These are phyloP conservation scores for Pharnaceum exiguum DNA, from an alignment of 148 eudicot genomes.

Conservation along the genomic window DNA sequence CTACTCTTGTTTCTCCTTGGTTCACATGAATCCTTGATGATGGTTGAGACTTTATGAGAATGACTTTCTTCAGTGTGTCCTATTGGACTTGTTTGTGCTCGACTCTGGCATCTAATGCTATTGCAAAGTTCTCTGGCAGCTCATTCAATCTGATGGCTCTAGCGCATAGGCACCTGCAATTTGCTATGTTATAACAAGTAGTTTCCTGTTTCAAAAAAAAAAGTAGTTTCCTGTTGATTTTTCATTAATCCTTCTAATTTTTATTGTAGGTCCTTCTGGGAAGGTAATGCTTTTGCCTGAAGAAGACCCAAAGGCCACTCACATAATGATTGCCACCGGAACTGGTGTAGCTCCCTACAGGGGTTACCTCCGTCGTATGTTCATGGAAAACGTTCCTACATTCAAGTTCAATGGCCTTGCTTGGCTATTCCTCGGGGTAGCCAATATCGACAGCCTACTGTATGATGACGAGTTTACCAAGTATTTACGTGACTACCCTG, in stretches of 20 bases:
- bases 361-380: slow-evolving; percentile 94
- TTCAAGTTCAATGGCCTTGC: slow-evolving; percentile 82
- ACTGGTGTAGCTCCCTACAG: slow-evolving; percentile 92
- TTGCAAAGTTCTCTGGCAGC: too few species aligned
- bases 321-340: slow-evolving; percentile 97
- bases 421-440: slow-evolving; percentile 96
- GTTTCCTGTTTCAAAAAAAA: too few species aligned
- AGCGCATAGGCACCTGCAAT: too few species aligned
- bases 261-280: slow-evolving; percentile 79
- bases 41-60: too few species aligned
- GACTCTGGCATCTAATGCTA: too few species aligned
- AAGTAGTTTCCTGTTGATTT: too few species aligned
- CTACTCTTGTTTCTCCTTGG: too few species aligned
- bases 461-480: slow-evolving; percentile 79
- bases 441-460: slow-evolving; percentile 83
- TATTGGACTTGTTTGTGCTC: too few species aligned
- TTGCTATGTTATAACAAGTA: too few species aligned
- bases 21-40: too few species aligned
- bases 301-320: slow-evolving; percentile 74
- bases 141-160: too few species aligned
- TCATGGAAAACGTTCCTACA: slow-evolving; percentile 78
- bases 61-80: too few species aligned
- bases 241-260: not conserved
- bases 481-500: slow-evolving; percentile 61
- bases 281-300: slow-evolving; percentile 94